phyloP scores from a whole-genome alignment of 1,284 basidiomycete genomes.

The Ustilago loliicola region DNA sequence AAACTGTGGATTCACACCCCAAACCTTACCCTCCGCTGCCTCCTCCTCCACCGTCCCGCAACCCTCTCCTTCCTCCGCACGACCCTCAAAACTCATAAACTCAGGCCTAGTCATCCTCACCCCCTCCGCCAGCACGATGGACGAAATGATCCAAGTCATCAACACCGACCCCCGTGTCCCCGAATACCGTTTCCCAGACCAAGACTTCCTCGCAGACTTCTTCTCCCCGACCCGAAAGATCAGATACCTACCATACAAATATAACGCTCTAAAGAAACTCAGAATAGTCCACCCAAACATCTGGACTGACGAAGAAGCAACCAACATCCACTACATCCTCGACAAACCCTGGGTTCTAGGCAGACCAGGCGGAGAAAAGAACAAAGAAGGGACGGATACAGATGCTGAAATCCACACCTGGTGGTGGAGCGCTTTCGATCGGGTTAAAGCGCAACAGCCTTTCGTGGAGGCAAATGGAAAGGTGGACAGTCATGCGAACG shows the following conservation, averaged over 20 bases:
- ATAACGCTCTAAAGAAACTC: slow-evolving; percentile 87
- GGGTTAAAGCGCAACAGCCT: slow-evolving; percentile 11
- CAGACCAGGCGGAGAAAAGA: slow-evolving; percentile 17
- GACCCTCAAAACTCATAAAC: slow-evolving; percentile 85
- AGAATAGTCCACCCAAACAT: slow-evolving; percentile 77
- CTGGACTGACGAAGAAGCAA: slow-evolving; percentile 83
- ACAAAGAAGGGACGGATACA: slow-evolving; percentile 18
- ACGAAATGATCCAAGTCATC: slow-evolving; percentile 76
- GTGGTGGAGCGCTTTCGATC: slow-evolving; percentile 63
- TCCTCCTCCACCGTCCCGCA: slow-evolving; percentile 71
- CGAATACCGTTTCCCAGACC: slow-evolving; percentile 87
- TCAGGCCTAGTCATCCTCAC: slow-evolving; percentile 87
- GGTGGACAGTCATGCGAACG: background rate
- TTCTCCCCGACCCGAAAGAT: slow-evolving; percentile 73
- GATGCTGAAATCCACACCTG: slow-evolving; percentile 56
- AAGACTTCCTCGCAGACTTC: slow-evolving; percentile 86
- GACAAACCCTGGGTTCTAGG: slow-evolving; percentile 63
- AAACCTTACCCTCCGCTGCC: slow-evolving; percentile 69
- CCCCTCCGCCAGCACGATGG: slow-evolving; percentile 76
- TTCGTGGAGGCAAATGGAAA: background rate
- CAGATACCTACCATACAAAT: slow-evolving; percentile 82
- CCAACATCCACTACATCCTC: slow-evolving; percentile 67
- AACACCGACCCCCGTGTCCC: slow-evolving; percentile 78
- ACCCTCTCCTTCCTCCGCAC: slow-evolving; percentile 74
- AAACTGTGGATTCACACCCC: slow-evolving; percentile 85